Conservation (phyloP, 139 green algal species). For the Picochlorum sp. region DNA sequence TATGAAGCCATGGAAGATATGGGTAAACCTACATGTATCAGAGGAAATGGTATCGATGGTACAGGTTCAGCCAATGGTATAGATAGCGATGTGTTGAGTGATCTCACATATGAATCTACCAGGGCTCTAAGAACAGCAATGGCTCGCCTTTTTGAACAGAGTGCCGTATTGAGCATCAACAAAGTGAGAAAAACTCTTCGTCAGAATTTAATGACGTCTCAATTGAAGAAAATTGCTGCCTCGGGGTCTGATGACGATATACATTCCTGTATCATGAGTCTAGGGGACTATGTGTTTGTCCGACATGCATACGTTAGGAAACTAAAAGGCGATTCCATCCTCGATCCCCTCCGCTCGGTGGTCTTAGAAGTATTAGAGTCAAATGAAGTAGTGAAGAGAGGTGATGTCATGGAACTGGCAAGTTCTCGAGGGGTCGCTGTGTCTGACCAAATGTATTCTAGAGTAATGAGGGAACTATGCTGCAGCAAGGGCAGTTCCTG, state of each 20-base stretch:
- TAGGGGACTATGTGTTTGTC: not conserved
- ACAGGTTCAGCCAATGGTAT: not conserved
- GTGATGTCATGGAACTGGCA: slow-evolving; percentile 31
- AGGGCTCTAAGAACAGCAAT: not conserved
- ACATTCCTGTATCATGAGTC: slow-evolving; percentile 5
- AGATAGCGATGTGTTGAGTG: too few species aligned
- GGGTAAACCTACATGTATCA: not conserved
- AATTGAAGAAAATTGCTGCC: not conserved
- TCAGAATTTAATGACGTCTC: not conserved
- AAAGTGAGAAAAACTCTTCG: slow-evolving; percentile 8
- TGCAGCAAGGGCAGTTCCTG: slow-evolving; percentile 21
- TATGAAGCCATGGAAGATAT: not conserved
- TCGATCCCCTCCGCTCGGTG: slow-evolving; percentile 22
- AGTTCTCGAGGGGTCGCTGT: slow-evolving; percentile 14
- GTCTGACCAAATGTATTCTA: slow-evolving; percentile 12
- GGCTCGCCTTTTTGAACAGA: not conserved
- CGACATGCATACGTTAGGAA: slow-evolving; percentile 11
- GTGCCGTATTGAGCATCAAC: slow-evolving; percentile 5
- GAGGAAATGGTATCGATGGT: not conserved
- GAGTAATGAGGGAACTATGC: slow-evolving; percentile 39
- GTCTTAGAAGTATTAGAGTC: slow-evolving; percentile 17
- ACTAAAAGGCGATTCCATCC: slow-evolving; percentile 1
- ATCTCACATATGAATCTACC: not conserved
- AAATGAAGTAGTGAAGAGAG: slow-evolving; percentile 19
- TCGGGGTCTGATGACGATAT: slow-evolving; percentile 8